phyloP scores from a whole-genome alignment of 257 asterid genomes.

The Gynochthodes officinalis region DNA sequence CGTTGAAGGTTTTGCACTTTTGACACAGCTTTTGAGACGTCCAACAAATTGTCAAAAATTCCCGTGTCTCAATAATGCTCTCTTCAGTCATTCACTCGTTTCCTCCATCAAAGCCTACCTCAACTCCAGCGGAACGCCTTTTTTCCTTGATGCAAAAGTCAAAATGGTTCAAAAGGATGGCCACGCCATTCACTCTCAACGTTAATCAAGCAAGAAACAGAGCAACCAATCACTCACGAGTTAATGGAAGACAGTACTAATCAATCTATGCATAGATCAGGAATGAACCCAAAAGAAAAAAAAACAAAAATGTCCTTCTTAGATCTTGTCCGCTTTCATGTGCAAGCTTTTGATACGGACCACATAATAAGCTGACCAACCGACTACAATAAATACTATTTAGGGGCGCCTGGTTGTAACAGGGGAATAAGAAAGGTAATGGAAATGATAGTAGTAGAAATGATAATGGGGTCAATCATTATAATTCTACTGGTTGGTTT shows the following conservation, averaged over 20 bases:
- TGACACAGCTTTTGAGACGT: no score
- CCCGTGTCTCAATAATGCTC: no score
- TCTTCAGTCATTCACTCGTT: background rate
- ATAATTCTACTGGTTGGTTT: no score
- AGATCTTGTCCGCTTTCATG: conserved; percentile 18
- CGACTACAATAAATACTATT: background rate
- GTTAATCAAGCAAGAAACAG: conserved; percentile 1
- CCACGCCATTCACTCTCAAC: background rate
- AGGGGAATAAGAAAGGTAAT: no score
- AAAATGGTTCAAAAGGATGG: background rate
- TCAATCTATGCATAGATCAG: background rate
- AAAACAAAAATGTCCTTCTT: conserved; percentile 1
- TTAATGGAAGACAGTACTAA: background rate
- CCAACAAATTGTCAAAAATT: no score
- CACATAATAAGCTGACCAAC: conserved; percentile 15
- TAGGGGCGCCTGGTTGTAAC: no score
- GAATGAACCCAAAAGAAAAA: no score
- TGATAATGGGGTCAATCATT: no score
- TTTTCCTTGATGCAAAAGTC: background rate
- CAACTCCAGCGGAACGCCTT: background rate
- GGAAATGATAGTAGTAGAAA: no score
- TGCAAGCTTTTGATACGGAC: conserved; percentile 13
- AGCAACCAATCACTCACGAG: background rate
- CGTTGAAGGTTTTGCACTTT: no score
- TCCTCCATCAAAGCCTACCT: background rate